Evolutionary conservation across 495 filamentous ascomycete genomes (phyloP).

Genomic region (Tetracladium marchalianum): DNA sequence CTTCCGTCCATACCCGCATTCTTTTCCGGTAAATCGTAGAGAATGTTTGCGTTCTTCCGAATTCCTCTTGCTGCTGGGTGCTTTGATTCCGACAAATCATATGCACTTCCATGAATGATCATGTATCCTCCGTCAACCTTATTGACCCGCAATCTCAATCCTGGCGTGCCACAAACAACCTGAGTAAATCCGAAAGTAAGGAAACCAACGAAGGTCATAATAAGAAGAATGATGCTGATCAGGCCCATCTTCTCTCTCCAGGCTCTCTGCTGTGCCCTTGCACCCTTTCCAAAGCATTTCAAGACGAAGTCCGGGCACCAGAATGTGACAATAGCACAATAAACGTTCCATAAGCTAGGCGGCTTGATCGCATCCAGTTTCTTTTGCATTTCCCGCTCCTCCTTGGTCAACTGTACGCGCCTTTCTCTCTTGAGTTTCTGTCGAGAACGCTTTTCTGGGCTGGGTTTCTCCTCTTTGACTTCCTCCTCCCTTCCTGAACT

Average conservation of each 20-base stretch:
- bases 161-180: slow-evolving; percentile 66
- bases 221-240: slow-evolving; percentile 82
- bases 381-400: slow-evolving; percentile 45
- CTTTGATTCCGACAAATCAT: slow-evolving; percentile 60
- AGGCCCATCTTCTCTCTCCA: slow-evolving; percentile 99
- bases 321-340: slow-evolving; percentile 88
- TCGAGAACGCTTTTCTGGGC: not conserved
- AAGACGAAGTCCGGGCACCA: slow-evolving; percentile 86
- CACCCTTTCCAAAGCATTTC: slow-evolving; percentile 75
- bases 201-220: slow-evolving; percentile 87
- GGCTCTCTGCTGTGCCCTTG: slow-evolving; percentile 79
- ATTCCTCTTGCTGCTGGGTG: slow-evolving; percentile 80
- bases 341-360: slow-evolving; percentile 88
- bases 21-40: slow-evolving; percentile 73
- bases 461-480: slow-evolving; percentile 12
- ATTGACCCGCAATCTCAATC: slow-evolving; percentile 66
- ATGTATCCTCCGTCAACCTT: slow-evolving; percentile 72
- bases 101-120: slow-evolving; percentile 92
- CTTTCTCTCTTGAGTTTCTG: slow-evolving; percentile 33
- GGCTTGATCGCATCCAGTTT: slow-evolving; percentile 60
- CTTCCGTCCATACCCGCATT: slow-evolving; percentile 85
- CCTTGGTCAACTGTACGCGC: slow-evolving; percentile 41
- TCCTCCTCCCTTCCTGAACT: slow-evolving; percentile 20
- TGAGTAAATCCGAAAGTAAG: slow-evolving; percentile 94
- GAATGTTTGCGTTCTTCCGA: slow-evolving; percentile 57